phyloP scores from a whole-genome alignment of 768 basidiomycete species.

The Leucocoprinus leucothites region DNA sequence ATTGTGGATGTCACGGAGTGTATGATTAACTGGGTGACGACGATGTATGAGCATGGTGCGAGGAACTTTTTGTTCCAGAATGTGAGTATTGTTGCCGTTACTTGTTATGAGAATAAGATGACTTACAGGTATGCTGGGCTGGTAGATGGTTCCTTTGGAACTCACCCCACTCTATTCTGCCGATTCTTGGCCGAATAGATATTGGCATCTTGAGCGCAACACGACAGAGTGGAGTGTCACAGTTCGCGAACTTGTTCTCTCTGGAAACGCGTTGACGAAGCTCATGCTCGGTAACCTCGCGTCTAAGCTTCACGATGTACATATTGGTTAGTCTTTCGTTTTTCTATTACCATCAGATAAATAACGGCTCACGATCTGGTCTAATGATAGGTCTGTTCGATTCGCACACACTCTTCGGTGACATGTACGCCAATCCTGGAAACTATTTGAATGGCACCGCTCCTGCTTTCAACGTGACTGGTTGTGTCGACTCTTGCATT shows the following conservation, averaged over 20 bases:
- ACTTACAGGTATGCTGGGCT: not conserved
- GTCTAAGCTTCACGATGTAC: conserved; percentile 46
- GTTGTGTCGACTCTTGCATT: conserved; percentile 46
- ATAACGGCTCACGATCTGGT: not conserved
- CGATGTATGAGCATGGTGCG: conserved; percentile 54
- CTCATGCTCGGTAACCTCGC: conserved; percentile 49
- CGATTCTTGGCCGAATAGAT: conserved; percentile 45
- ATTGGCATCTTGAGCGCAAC: conserved; percentile 49
- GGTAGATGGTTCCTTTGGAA: conserved; percentile 57
- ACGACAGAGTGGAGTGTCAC: conserved; percentile 55
- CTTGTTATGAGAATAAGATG: not conserved
- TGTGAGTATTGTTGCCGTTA: not conserved
- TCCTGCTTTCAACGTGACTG: conserved; percentile 51
- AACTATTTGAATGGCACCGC: conserved; percentile 62
- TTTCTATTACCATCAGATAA: too few species aligned
- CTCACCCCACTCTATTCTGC: conserved; percentile 43
- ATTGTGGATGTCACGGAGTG: conserved; percentile 57
- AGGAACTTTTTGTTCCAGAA: conserved; percentile 66
- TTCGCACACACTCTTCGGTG: conserved; percentile 34
- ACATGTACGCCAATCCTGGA: conserved; percentile 50
- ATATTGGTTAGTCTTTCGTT: conserved; percentile 60
- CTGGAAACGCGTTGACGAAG: conserved; percentile 50
- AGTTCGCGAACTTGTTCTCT: conserved; percentile 49
- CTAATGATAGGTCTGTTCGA: conserved; percentile 51
- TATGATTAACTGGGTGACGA: conserved; percentile 57